Base-by-base conservation (phyloP, 2,329 filamentous ascomycete genomes). In the Claviceps maximensis region DNA sequence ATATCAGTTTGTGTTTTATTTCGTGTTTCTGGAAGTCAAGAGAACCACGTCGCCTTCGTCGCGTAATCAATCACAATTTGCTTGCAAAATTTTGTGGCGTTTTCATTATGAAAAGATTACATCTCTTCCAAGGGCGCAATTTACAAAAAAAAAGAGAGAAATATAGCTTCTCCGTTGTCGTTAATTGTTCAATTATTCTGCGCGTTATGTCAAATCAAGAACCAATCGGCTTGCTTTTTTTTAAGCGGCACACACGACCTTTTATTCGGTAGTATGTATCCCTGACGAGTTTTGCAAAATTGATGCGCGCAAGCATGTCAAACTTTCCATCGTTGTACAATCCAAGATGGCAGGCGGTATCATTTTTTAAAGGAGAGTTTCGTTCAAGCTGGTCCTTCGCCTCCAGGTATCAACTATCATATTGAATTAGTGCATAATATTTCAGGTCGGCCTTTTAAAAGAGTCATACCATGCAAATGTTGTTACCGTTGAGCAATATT, bases 401-500 rank as follows among this genome's bases (percentile, higher is more conserved):
- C 86, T 61, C 86, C 86, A 3, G 86, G 86, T 63, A 89, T 88
- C 68, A 89, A 76, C 85, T 89, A n/a, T 4, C 5, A 10, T 8
- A 13, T 2, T 23, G 13, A 29, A 38, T 54, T 25, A 52, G 49
- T 47, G 38, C 15, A 31, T 17, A n/a, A 21, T 27, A 3, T 4
- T 27, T 12, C 25, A 51, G 4, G 8, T 3, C 31, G 1, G 13
- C n/a, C 19, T n/a, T 41, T 5, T 41, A 8, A 15, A 10, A 33
- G 27, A n/a, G 17, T 60, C 76, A 53, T 78, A 95, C 93, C 93
- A 98, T 98, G 86, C 91, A 97, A 58, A 98, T 89, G 65, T 97
- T 97, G 74, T 98, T 98, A 54, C 93, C 93, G 64, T 98, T 98
- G 41, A 98, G 74, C 44, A 98, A 73, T 56, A 98, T 95, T 76